A percentile compares a stretch with the other conserved stretches of the same genome.
These are phyloP conservation scores for Trichoderma sp. DNA, from an alignment of 2,329 filamentous ascomycete genomes.

Conservation along the genomic window DNA sequence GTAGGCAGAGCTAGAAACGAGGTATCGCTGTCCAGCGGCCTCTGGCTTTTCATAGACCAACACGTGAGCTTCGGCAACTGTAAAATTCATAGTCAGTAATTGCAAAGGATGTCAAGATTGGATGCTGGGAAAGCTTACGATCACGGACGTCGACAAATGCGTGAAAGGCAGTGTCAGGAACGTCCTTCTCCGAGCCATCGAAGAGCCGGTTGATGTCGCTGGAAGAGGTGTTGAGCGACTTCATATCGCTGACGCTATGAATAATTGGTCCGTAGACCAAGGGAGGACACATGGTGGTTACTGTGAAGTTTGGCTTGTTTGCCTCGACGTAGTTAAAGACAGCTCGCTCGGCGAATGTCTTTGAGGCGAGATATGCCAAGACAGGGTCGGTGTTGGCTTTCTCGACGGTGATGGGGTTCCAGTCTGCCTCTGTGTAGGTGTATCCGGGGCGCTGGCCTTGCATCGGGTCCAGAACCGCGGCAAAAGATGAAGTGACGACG, in stretches of 20 bases:
- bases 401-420: neutral
- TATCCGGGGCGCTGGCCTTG: neutral
- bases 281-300: neutral
- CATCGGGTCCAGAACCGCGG: neutral
- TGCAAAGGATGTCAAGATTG: fast-evolving
- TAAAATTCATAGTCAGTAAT: neutral
- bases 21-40: conserved; percentile 3
- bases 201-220: neutral
- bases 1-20: neutral
- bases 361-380: neutral
- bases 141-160: conserved; percentile 3
- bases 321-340: neutral
- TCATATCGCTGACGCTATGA: neutral
- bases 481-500: neutral
- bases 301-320: neutral
- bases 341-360: neutral
- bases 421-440: neutral
- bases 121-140: neutral
- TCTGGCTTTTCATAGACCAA: neutral
- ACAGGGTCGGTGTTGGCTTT: neutral
- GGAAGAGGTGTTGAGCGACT: neutral
- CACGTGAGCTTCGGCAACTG: neutral
- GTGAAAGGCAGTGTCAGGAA: neutral
- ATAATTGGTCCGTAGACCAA: neutral
- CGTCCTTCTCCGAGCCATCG: neutral